These are phyloP conservation scores for Auriscalpium microsporum DNA, from an alignment of 768 basidiomycete species.

Conservation along the genomic window DNA sequence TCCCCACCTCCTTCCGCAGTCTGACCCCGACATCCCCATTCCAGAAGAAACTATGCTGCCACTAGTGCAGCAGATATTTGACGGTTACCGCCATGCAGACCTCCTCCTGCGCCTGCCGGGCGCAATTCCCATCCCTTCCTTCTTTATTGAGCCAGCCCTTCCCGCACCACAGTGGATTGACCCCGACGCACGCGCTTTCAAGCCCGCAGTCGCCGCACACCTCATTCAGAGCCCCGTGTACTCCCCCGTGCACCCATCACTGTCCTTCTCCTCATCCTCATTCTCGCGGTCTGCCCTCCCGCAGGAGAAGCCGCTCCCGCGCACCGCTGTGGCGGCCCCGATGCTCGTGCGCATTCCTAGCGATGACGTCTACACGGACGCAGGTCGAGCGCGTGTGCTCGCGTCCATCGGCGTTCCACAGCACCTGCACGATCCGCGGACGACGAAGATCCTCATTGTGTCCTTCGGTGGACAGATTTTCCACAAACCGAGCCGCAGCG, in stretches of 20 bases:
- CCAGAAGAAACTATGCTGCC: conserved; percentile 40
- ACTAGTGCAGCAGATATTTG: conserved; percentile 53
- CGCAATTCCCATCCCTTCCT: conserved; percentile 69
- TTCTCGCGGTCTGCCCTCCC: not conserved
- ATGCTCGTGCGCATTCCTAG: conserved; percentile 61
- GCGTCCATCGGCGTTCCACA: conserved; percentile 49
- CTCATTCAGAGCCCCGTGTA: conserved; percentile 27
- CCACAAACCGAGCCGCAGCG: conserved; percentile 40
- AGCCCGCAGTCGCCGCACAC: conserved; percentile 33
- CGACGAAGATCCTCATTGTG: conserved; percentile 60
- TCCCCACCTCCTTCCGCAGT: conserved; percentile 1
- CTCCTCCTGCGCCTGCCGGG: conserved; percentile 65
- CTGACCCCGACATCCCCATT: conserved; percentile 42
- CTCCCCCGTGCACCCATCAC: conserved; percentile 31
- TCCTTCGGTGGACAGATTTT: conserved; percentile 79
- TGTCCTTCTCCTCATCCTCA: conserved; percentile 28
- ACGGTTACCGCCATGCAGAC: conserved; percentile 65
- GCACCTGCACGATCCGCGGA: conserved; percentile 35
- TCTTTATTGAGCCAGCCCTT: conserved; percentile 40
- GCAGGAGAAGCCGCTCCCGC: conserved; percentile 21
- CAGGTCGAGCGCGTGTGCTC: conserved; percentile 50
- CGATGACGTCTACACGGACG: conserved; percentile 39
- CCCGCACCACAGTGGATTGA: conserved; percentile 63
- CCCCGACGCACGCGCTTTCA: conserved; percentile 35
- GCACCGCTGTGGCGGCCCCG: conserved; percentile 43